Evolutionary conservation across 2,329 filamentous ascomycete genomes (phyloP), one percentile per base, ranked within the genome.

Genomic region (Trematosphaeria pertusa): DNA sequence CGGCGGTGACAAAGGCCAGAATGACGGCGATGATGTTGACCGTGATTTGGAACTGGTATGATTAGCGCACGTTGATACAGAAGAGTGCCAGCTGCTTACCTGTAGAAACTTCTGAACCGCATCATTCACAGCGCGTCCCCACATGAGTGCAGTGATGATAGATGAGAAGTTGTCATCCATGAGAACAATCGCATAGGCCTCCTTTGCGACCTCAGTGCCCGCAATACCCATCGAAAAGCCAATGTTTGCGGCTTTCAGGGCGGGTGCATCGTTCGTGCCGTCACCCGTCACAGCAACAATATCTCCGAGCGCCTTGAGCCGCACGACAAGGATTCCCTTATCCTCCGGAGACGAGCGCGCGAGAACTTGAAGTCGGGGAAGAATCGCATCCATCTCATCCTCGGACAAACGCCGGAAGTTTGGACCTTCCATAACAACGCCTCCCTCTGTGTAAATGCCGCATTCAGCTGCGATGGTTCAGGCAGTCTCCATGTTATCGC

Each of bases 231-330:
- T 97, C 40, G 93, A 92, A 54, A 99, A 91, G 73, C 93, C 94
- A 74, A 97, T 97, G 69, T 97, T 93, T 22, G 93, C 89, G 78
- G 96, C 97, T 82, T 97, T 97, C 64, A 97, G 80, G 14, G 94
- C 93, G 38, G 93, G 93, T 4, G 93, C 94, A 73, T 99, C 94
- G 67, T 99, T 97, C 69, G 97, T 93, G 71, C 93, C 94, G 67
- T 97, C 93, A 63, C 94, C 93, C 54, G 93, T 99, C 89, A 99
- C 97, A 57, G 94, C 93, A 50, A 97, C 94, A 35, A 97, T 92
- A 69, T 97, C 90, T 44, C 89, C 89, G 35, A 89, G 79, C 39
- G 88, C 89, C 72, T 97, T 94, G 35, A 97, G 87, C 22, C 97
- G 86, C 70, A 97, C 91, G 34, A 99, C 92, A 31, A 99, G 84